Percentiles rank a stretch among this genome's conserved stretches.
phyloP scores from a whole-genome alignment of 441 rosid genomes.

The Adansonia madagascariensis region DNA sequence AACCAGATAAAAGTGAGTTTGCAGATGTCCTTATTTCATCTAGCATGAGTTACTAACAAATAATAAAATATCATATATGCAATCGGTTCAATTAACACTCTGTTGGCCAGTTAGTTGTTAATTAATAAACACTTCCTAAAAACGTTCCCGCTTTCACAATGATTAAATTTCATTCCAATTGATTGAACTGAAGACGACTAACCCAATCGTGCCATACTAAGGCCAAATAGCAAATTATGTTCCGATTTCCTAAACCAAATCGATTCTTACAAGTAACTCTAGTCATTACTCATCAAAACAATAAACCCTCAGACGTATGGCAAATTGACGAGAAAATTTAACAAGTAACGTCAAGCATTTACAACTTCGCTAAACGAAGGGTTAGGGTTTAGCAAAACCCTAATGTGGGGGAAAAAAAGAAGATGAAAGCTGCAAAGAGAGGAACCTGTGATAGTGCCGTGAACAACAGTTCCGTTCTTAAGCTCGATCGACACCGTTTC shows the following conservation, averaged over 20 bases:
- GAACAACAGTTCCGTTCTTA: conserved; percentile 90
- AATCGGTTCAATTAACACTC: not conserved
- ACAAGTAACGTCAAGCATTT: not conserved
- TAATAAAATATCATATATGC: not conserved
- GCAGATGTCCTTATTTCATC: not conserved
- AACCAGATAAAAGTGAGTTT: not conserved
- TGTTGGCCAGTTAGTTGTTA: not conserved
- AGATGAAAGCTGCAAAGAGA: not conserved
- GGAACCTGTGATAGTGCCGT: conserved; percentile 91
- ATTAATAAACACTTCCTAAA: not conserved
- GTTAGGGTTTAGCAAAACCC: conserved; percentile 43
- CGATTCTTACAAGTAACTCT: not conserved
- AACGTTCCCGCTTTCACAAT: too few species aligned
- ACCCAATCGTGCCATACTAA: not conserved
- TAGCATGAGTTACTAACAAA: not conserved
- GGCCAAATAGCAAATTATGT: not conserved
- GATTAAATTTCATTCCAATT: not conserved
- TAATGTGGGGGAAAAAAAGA: conserved; percentile 22
- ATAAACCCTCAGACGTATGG: not conserved
- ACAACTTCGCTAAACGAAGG: not conserved
- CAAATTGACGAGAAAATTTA: not conserved
- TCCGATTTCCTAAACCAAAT: not conserved
- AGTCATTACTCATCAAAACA: not conserved
- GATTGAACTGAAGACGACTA: not conserved
- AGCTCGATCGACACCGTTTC: conserved; percentile 97